A percentile compares a stretch with the other conserved stretches of the same genome.
phyloP scores from a whole-genome alignment of 768 basidiomycete genomes.

The Chlorophyllum brunneum region DNA sequence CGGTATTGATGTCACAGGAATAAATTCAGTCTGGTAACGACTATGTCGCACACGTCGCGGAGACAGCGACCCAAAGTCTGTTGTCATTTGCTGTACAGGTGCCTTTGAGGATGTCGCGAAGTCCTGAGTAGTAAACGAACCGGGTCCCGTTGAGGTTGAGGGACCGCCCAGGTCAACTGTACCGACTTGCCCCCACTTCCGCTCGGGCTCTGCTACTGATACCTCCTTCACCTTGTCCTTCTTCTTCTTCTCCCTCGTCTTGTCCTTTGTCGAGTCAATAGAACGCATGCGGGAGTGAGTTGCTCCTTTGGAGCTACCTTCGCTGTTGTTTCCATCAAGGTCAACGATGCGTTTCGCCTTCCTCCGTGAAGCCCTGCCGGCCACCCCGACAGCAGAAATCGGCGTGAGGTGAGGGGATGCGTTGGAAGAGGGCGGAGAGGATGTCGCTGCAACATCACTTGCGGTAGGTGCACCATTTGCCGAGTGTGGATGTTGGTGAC shows the following conservation, averaged over 20 bases:
- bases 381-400: slow-evolving; percentile 28
- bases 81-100: slow-evolving; percentile 5
- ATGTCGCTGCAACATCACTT: neutral
- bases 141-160: neutral
- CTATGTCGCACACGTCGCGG: slow-evolving; percentile 37
- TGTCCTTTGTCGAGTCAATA: slow-evolving; percentile 20
- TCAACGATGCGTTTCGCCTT: slow-evolving; percentile 78
- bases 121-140: neutral
- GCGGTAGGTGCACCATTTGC: neutral
- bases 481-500: slow-evolving; percentile 23
- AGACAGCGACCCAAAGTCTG: slow-evolving; percentile 5
- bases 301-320: slow-evolving; percentile 22
- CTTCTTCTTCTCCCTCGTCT: slow-evolving; percentile 16
- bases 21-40: slow-evolving; percentile 48
- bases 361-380: slow-evolving; percentile 48
- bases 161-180: slow-evolving; percentile 15
- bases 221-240: slow-evolving; percentile 14
- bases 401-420: slow-evolving; percentile 43
- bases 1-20: slow-evolving; percentile 18
- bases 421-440: slow-evolving; percentile 35
- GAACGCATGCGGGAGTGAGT: slow-evolving; percentile 31
- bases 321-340: slow-evolving; percentile 51
- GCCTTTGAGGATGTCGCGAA: neutral
- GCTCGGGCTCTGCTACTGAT: neutral
- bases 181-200: slow-evolving; percentile 19